Percentiles rank a stretch among this genome's conserved stretches.
Conservation (phyloP, 2,329 filamentous ascomycete species). For the Botrytis tulipae region DNA sequence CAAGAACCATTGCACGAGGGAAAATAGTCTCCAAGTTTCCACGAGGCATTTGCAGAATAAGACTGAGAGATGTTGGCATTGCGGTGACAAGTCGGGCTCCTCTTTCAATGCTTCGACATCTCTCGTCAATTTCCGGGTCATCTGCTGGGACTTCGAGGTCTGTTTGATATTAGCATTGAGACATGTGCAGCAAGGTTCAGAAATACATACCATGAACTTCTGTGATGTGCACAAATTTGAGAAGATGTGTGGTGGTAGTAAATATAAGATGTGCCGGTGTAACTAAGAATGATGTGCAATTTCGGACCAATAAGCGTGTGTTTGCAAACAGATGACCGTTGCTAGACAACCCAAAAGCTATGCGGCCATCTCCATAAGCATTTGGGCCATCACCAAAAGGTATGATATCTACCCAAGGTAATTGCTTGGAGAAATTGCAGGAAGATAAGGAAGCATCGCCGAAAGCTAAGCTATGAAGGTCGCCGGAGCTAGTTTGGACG, state of each 20-base stretch:
- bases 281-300: conserved; percentile 86
- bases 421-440: conserved; percentile 35
- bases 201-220: conserved; percentile 56
- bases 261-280: conserved; percentile 83
- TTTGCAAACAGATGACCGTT: conserved; percentile 79
- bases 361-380: conserved; percentile 27
- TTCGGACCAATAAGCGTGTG: conserved; percentile 70
- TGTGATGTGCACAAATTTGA: conserved; percentile 89
- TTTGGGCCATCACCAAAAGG: conserved; percentile 25
- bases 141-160: conserved; percentile 81
- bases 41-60: conserved; percentile 91
- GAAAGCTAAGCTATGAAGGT: conserved; percentile 34
- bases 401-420: conserved; percentile 40
- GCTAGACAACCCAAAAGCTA: conserved; percentile 61
- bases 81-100: conserved; percentile 84
- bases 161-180: conserved; percentile 39
- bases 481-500: conserved; percentile 34
- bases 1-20: conserved; percentile 86
- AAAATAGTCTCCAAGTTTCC: conserved; percentile 96
- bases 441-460: conserved; percentile 31
- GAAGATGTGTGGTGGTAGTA: conserved; percentile 85
- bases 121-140: conserved; percentile 86
- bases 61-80: conserved; percentile 80
- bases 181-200: not conserved
- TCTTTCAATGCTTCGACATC: conserved; percentile 88